Percentiles rank a stretch among this genome's conserved stretches.
These are phyloP conservation scores for Pleurozium schreberi DNA, from an alignment of 225 moss, liverwort and hornwort genomes.

Conservation along the genomic window DNA sequence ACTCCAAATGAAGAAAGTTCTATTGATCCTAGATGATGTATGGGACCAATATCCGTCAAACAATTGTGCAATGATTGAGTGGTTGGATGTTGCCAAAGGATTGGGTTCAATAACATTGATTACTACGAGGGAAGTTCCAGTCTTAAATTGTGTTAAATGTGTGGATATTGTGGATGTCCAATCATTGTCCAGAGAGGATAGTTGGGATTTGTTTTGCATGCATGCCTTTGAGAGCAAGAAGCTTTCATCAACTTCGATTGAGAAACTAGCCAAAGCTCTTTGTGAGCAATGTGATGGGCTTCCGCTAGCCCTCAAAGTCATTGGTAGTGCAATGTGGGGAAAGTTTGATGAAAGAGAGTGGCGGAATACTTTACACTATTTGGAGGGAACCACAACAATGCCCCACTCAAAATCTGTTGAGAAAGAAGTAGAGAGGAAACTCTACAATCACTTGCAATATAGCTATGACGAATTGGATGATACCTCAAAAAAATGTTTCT, in stretches of 20 bases:
- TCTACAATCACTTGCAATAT: neutral
- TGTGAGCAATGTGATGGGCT: neutral
- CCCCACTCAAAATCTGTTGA: neutral
- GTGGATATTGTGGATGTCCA: neutral
- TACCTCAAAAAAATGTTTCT: neutral
- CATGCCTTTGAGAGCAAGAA: neutral
- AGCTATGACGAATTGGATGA: neutral
- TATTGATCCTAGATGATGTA: neutral
- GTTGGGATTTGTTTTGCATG: neutral
- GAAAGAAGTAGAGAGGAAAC: neutral
- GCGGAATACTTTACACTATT: neutral
- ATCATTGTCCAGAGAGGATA: neutral
- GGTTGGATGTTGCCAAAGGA: neutral
- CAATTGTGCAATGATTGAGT: neutral
- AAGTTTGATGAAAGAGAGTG: neutral
- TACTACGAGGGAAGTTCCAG: neutral
- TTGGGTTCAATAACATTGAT: neutral
- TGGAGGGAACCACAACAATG: neutral
- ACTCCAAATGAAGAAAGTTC: neutral
- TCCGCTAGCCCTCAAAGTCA: neutral
- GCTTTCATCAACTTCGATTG: neutral
- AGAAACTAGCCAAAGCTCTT: neutral
- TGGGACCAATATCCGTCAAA: neutral
- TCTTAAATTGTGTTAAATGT: neutral
- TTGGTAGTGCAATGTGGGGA: neutral